A percentile compares a stretch with the other conserved stretches of the same genome.
phyloP scores from a whole-genome alignment of 441 rosid species.

The Mallotus japonicus region DNA sequence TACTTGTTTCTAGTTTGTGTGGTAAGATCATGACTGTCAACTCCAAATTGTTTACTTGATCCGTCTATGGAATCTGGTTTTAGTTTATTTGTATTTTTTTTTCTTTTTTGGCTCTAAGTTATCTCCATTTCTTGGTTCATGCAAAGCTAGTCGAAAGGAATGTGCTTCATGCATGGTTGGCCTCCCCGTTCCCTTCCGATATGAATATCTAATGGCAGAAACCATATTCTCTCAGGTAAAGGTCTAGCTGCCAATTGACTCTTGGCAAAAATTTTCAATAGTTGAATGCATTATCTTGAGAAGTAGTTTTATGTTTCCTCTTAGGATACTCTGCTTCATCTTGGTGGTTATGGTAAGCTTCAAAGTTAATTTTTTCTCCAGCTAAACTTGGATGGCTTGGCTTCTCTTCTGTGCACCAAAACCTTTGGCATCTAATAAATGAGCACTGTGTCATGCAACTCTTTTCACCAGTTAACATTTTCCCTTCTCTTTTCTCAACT shows the following conservation, averaged over 20 bases:
- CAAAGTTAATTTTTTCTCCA: not conserved
- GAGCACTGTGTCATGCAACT: not conserved
- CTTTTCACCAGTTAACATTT: not conserved
- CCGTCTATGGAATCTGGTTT: conserved; percentile 17
- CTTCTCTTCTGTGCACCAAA: not conserved
- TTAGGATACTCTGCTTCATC: conserved; percentile 2
- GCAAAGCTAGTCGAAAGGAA: conserved; percentile 99
- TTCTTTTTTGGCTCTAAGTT: conserved; percentile 13
- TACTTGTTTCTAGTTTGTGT: not conserved
- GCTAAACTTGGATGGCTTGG: not conserved
- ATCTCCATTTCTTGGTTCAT: conserved; percentile 55
- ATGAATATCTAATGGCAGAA: conserved; percentile 99
- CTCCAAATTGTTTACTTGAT: not conserved
- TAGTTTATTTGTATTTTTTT: conserved; percentile 25
- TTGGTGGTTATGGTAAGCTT: not conserved
- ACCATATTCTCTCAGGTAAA: conserved; percentile 95
- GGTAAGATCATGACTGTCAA: not conserved
- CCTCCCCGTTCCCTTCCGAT: conserved; percentile 95
- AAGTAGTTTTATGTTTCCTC: not conserved
- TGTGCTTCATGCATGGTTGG: conserved; percentile 95
- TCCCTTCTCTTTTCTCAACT: not conserved
- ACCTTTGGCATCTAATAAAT: not conserved
- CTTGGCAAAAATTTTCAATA: not conserved
- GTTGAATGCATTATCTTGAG: not conserved
- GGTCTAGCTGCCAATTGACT: conserved; percentile 19